Conservation (phyloP, 768 basidiomycete genomes). For the Termitomyces titanicus region DNA sequence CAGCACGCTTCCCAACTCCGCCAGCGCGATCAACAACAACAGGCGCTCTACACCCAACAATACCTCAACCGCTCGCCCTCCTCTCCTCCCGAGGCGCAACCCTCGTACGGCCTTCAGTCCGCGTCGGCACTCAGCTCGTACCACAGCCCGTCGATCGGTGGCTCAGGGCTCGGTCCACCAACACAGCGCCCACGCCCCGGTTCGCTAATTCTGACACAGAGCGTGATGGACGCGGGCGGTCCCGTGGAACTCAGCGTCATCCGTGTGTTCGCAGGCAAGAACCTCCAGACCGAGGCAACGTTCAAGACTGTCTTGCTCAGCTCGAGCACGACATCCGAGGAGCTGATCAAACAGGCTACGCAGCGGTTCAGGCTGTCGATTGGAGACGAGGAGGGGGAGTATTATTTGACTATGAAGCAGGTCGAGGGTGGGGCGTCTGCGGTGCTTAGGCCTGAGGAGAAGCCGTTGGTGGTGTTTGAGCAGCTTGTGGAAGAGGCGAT, state of each 20-base stretch:
- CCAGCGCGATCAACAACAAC: constrained; percentile 86
- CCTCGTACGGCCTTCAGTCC: constrained; percentile 74
- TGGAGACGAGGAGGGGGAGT: constrained; percentile 58
- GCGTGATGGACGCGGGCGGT: constrained; percentile 58
- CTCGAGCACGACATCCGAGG: constrained; percentile 74
- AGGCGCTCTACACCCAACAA: constrained; percentile 80
- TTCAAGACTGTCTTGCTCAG: constrained; percentile 98
- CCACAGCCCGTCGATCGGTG: constrained; percentile 24
- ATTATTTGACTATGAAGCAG: constrained; percentile 92
- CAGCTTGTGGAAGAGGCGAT: constrained; percentile 75
- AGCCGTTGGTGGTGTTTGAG: constrained; percentile 89
- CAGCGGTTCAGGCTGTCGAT: constrained; percentile 86
- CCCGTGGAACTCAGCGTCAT: constrained; percentile 87
- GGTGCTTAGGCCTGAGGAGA: constrained; percentile 64
- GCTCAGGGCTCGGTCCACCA: constrained; percentile 46
- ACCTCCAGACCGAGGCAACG: constrained; percentile 90
- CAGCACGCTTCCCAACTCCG: constrained; percentile 70
- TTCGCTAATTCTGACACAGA: constrained; percentile 66
- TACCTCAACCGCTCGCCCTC: constrained; percentile 87
- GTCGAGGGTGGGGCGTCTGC: constrained; percentile 86
- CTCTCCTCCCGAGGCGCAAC: constrained; percentile 69
- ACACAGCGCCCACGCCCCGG: constrained; percentile 65
- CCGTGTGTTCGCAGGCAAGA: constrained; percentile 90
- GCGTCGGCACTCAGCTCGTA: constrained; percentile 54
- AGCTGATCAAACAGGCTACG: constrained; percentile 88